A percentile compares a stretch with the other conserved stretches of the same genome.
These are phyloP conservation scores for Fusarium floridanum DNA, from an alignment of 2,329 filamentous ascomycete species.

Conservation along the genomic window DNA sequence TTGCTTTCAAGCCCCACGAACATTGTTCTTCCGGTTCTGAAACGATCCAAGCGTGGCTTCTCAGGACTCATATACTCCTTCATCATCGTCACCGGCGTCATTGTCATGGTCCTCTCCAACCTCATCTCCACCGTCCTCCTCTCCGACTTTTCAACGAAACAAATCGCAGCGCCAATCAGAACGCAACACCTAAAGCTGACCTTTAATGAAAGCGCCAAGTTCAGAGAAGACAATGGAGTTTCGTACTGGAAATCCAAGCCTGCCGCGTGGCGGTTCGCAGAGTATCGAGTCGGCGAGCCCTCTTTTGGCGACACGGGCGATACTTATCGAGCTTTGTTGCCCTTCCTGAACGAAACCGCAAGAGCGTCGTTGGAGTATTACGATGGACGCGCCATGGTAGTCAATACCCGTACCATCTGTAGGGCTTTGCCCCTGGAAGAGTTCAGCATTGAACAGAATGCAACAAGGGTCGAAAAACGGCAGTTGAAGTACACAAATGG, in stretches of 20 bases:
- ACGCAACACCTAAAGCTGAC: background rate
- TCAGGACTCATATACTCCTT: background rate
- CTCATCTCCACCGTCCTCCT: background rate
- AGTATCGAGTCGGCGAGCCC: background rate
- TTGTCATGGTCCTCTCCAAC: background rate
- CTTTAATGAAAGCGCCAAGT: background rate
- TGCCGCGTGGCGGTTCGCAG: background rate
- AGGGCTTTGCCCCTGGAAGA: background rate
- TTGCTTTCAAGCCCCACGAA: background rate
- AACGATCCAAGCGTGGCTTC: background rate
- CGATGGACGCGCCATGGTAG: background rate
- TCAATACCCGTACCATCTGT: background rate
- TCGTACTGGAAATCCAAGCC: background rate
- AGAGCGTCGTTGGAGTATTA: background rate
- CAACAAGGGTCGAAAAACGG: background rate
- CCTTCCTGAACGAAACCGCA: background rate
- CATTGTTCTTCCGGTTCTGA: background rate
- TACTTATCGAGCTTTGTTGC: background rate
- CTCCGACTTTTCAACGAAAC: background rate
- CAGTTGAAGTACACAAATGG: background rate
- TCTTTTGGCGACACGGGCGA: background rate
- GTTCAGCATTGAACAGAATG: background rate
- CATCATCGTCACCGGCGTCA: background rate
- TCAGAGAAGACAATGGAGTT: background rate
- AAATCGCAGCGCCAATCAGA: background rate